These are phyloP conservation scores for Theobroma cacao DNA, from an alignment of 345 rosid genomes.

Conservation along the genomic window DNA sequence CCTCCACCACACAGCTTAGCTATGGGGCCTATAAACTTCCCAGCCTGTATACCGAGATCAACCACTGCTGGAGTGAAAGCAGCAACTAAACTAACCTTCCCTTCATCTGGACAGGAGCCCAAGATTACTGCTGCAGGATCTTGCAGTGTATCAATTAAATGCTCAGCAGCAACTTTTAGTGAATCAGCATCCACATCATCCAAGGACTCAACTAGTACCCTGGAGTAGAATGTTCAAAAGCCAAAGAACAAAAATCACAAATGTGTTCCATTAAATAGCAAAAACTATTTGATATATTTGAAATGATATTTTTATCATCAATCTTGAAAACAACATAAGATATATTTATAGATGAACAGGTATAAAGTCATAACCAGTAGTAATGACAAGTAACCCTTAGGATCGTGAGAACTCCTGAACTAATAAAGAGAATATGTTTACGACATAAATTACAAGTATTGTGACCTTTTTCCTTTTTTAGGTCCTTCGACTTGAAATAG, in stretches of 20 bases:
- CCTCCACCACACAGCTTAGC: conserved; percentile 93
- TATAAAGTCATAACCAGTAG: neutral
- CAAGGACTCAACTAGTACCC: conserved; percentile 84
- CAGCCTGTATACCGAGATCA: conserved; percentile 78
- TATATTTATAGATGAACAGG: neutral
- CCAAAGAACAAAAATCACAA: neutral
- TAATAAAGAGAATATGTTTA: neutral
- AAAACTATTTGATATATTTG: neutral
- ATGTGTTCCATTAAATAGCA: neutral
- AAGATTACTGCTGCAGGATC: conserved; percentile 79
- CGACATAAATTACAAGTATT: neutral
- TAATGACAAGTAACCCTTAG: neutral
- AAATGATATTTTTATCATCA: neutral
- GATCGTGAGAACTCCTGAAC: neutral
- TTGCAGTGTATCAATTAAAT: conserved; percentile 57
- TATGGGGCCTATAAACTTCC: conserved; percentile 66
- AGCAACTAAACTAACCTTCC: conserved; percentile 90
- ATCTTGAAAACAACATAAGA: neutral
- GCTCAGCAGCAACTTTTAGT: conserved; percentile 79
- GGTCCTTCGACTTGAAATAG: neutral
- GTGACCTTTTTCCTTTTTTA: neutral
- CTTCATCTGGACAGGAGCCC: conserved; percentile 84
- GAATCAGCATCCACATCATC: conserved; percentile 84
- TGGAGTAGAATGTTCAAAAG: conserved; percentile 19
- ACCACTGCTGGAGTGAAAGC: conserved; percentile 78